Evolutionary conservation across 805 yeast species (phyloP), one percentile per base, ranked within the genome.

Genomic region (Sugiyamaella qingdaonensis): DNA sequence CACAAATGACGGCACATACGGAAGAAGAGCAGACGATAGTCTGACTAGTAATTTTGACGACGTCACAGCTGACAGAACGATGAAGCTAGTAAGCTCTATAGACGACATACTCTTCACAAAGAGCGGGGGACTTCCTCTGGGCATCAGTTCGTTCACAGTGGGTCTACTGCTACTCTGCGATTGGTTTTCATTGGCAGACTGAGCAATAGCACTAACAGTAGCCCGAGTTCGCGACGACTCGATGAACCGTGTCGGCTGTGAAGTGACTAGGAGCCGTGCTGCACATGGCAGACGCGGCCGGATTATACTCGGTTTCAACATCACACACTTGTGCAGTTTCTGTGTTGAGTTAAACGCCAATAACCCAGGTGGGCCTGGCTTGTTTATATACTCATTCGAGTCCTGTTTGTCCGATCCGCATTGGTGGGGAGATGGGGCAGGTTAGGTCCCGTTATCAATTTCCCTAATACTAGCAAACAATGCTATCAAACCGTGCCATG

Each of bases 1-100:
- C 41, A 89, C 50, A 56, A 80, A 75, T 59, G 85, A 73, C 18
- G 98, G 98, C 32, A 62, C 64, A 51, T 68, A 67, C 10, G 72
- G 73, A 56, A 71, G 58, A 19, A 63, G 39, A 53, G 57, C 60
- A 51, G 66, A 67, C 8, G 73, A 68, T 24, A 60, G 46, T 41
- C 61, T 58, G 48, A 71, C 58, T 14, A 69, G 59, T 31, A 58
- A 24, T 19, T 66, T 66, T 39, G 69, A 63, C 16, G 71, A 60
- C 4, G 74, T 68, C 37, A 69, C 65, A 11, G 60, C 61, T 9
- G 67, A 62, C 24, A 68, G 56, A 35, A 61, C 57, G 16, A 68
- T 63, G 54, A 65, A 66, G 57, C 67, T 60, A 13, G 57, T 13
- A 33, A 68, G 58, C 49, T 68, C 69, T 31, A 56, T 36, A 19